phyloP scores from a whole-genome alignment of 805 yeast genomes.

The Ogataea populi-albae region DNA sequence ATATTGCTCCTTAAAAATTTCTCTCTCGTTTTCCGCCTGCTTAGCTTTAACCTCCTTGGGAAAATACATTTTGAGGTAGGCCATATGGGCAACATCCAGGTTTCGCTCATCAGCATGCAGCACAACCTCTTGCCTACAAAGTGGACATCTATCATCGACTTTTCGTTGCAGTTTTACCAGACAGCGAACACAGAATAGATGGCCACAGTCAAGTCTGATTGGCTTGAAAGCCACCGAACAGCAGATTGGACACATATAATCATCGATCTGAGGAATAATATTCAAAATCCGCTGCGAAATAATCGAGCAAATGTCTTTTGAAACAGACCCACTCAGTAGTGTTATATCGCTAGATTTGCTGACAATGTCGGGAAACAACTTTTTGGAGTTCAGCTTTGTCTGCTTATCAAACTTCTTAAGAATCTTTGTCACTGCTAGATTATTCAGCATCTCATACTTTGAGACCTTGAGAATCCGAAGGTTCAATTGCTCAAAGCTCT shows the following conservation, averaged over 20 bases:
- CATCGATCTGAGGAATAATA: conserved; percentile 70
- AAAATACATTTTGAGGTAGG: conserved; percentile 55
- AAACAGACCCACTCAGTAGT: conserved; percentile 38
- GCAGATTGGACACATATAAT: conserved; percentile 73
- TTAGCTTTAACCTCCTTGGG: conserved; percentile 67
- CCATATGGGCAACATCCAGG: conserved; percentile 52
- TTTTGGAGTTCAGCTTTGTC: conserved; percentile 51
- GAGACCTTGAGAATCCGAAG: conserved; percentile 52
- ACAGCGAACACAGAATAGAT: conserved; percentile 71
- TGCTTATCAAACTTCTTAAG: conserved; percentile 75
- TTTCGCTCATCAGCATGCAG: conserved; percentile 56
- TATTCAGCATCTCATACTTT: conserved; percentile 60
- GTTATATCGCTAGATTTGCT: conserved; percentile 18
- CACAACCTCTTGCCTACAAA: conserved; percentile 58
- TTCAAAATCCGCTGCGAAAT: conserved; percentile 53
- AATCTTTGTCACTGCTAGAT: conserved; percentile 63
- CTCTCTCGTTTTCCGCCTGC: conserved; percentile 50
- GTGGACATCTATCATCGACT: conserved; percentile 60
- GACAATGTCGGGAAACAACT: conserved; percentile 40
- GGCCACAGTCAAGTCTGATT: conserved; percentile 59
- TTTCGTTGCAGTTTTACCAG: conserved; percentile 64
- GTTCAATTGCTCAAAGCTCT: conserved; percentile 52
- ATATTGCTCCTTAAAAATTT: conserved; percentile 42
- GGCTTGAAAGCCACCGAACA: conserved; percentile 71
- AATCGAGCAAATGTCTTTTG: conserved; percentile 52